Base-by-base conservation (phyloP, 306 rosid genomes). In the Corylus heterophylla region DNA sequence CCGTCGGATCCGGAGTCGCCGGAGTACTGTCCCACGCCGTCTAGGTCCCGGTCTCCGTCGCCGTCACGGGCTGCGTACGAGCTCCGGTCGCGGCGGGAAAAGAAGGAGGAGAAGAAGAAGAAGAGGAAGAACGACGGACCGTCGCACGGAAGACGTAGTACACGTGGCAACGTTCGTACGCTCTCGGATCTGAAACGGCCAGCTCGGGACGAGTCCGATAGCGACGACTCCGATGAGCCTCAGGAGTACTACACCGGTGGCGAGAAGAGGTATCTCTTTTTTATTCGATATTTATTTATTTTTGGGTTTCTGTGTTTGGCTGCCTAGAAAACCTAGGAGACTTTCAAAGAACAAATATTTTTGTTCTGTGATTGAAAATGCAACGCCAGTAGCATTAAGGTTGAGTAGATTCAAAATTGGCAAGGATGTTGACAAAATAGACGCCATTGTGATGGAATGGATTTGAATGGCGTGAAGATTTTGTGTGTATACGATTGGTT, bases 201-300 rank as follows among this genome's bases (percentile, higher is more conserved):
- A 17, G 87, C 71, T 7, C 74, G 70, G 14, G 83, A 80, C 12
- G 89, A 76, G 7, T 87, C 90, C 0, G 94, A 80, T 27, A 83
- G 91, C 14, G 93, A 94, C 66, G 93, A 94, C 64, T 86, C 92
- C 1, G 98, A 95, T 78, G 96, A 91, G 54, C 88, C 91, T 3
- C 91, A 83, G 55, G 97, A 95, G 82, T 90, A 89, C 73, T 93
- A 91, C 82, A 78, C 98, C 20, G 98, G 99, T 39, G 99, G 99
- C 12, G 88, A 95, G 87, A 92, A 91, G 80, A 93, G 99, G 98
- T 94, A 77, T 13, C 12, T n/a, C 4, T 12, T 1, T 52, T 54
- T 25, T 42, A 51, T 17, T 70, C 69, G 18, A 13, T 47, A n/a
- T 47, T 25, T 64, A 49, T 8, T 42, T 44, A 58, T 74, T 54